phyloP scores from a whole-genome alignment of 1,139 yeast genomes.

The Geotrichum candidum region DNA sequence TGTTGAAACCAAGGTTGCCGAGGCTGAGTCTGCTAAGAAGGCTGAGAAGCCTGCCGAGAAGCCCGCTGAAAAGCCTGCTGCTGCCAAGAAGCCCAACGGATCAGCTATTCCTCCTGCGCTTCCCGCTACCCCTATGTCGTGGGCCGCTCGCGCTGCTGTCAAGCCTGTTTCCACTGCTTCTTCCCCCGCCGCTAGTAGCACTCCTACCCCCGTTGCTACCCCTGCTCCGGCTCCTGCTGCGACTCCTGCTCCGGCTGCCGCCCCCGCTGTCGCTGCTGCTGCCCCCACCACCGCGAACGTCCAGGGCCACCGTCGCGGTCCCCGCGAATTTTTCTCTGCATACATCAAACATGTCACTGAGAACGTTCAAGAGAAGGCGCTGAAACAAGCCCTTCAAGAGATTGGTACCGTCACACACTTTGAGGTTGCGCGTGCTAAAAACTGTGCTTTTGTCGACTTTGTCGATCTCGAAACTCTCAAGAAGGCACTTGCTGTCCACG shows the following conservation, averaged over 20 bases:
- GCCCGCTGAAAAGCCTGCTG: constrained; percentile 9
- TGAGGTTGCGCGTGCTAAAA: constrained; percentile 33
- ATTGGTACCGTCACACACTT: constrained; percentile 36
- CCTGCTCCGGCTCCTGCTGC: constrained; percentile 18
- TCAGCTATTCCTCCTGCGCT: constrained; percentile 18
- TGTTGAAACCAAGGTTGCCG: not conserved
- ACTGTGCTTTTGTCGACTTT: constrained; percentile 39
- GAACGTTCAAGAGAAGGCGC: constrained; percentile 28
- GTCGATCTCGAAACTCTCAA: constrained; percentile 32
- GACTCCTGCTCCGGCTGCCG: constrained; percentile 12
- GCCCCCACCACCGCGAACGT: constrained; percentile 11
- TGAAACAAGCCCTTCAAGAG: constrained; percentile 30
- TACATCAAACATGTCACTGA: constrained; percentile 35
- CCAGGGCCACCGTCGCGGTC: constrained; percentile 14
- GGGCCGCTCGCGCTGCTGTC: constrained; percentile 17
- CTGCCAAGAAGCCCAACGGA: constrained; percentile 4
- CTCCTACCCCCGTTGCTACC: constrained; percentile 12
- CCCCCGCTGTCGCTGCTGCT: constrained; percentile 16
- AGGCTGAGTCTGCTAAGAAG: constrained; percentile 1
- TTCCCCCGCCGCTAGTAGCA: constrained; percentile 19
- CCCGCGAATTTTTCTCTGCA: constrained; percentile 34
- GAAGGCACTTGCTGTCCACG: constrained; percentile 32
- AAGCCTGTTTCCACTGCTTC: constrained; percentile 17
- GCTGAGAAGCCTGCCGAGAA: constrained; percentile 1
- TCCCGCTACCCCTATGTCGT: constrained; percentile 14